Conservation (phyloP, 2,329 filamentous ascomycete genomes). For the Lojkania enalia region DNA sequence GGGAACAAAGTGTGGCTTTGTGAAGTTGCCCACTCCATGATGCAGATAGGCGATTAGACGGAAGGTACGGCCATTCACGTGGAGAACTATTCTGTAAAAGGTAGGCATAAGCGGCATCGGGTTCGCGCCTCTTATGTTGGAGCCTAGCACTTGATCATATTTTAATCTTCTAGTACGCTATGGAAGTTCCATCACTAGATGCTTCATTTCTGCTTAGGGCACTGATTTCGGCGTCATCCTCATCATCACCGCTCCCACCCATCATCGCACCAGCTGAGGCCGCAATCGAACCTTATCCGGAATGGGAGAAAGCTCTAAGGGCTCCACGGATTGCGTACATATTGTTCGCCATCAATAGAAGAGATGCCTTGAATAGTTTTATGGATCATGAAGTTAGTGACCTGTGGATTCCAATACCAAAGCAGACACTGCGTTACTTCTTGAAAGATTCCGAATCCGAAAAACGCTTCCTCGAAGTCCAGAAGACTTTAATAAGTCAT, state of each 20-base stretch:
- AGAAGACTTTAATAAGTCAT: conserved; percentile 6
- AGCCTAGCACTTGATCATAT: neutral
- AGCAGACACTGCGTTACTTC: conserved; percentile 12
- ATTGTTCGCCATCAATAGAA: too few relatives aligned
- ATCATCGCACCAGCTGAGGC: too few relatives aligned
- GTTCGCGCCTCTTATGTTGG: neutral
- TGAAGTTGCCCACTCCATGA: conserved; percentile 1
- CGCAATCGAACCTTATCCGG: too few relatives aligned
- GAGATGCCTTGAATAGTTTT: too few relatives aligned
- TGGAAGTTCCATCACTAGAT: too few relatives aligned
- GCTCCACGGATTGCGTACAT: too few relatives aligned
- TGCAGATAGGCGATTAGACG: conserved; percentile 3
- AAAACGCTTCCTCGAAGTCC: conserved; percentile 3
- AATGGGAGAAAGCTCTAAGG: too few relatives aligned
- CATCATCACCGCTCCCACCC: too few relatives aligned
- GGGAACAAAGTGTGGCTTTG: neutral
- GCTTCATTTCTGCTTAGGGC: too few relatives aligned
- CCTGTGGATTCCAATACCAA: conserved; percentile 16
- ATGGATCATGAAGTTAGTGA: conserved; percentile 8
- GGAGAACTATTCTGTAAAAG: neutral
- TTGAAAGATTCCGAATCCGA: neutral
- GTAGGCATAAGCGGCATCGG: neutral
- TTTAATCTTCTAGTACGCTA: neutral
- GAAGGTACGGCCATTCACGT: neutral
- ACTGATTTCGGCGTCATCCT: too few relatives aligned